Percentiles rank a stretch among this genome's conserved stretches.
Conservation (phyloP, 176 grass and related monocot species). For the Alopecurus myosuroides region DNA sequence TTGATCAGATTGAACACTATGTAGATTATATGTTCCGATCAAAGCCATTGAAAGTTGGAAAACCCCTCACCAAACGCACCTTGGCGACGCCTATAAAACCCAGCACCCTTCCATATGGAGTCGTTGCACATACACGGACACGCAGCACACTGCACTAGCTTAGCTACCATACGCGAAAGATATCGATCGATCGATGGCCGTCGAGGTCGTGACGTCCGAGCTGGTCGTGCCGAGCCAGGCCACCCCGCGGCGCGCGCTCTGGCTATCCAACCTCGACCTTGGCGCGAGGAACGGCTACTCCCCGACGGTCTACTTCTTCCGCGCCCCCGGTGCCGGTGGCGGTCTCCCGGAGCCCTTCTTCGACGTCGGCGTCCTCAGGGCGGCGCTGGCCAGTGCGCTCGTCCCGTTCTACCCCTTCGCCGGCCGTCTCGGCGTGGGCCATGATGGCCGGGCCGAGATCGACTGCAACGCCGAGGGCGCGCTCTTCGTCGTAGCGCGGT, state of each 20-base stretch:
- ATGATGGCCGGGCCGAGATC: conserved; percentile 37
- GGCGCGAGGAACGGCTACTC: conserved; percentile 42
- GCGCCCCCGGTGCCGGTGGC: neutral
- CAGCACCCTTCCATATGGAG: neutral
- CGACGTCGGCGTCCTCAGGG: conserved; percentile 23
- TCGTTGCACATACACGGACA: neutral
- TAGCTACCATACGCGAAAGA: too few relatives aligned
- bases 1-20: neutral
- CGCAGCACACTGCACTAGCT: neutral
- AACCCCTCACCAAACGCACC: neutral
- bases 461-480: conserved; percentile 42
- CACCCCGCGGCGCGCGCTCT: conserved; percentile 43
- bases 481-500: conserved; percentile 45
- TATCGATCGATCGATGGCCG: conserved; percentile 15
- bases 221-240: conserved; percentile 38
- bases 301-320: conserved; percentile 59
- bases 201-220: conserved; percentile 40
- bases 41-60: too few relatives aligned
- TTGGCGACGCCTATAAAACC: conserved; percentile 24
- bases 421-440: conserved; percentile 27
- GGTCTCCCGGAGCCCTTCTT: conserved; percentile 24
- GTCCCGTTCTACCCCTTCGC: conserved; percentile 59
- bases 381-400: conserved; percentile 35
- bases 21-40: neutral
- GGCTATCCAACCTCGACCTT: conserved; percentile 71